phyloP scores from a whole-genome alignment of 768 basidiomycete genomes.

The Galerina marginata region DNA sequence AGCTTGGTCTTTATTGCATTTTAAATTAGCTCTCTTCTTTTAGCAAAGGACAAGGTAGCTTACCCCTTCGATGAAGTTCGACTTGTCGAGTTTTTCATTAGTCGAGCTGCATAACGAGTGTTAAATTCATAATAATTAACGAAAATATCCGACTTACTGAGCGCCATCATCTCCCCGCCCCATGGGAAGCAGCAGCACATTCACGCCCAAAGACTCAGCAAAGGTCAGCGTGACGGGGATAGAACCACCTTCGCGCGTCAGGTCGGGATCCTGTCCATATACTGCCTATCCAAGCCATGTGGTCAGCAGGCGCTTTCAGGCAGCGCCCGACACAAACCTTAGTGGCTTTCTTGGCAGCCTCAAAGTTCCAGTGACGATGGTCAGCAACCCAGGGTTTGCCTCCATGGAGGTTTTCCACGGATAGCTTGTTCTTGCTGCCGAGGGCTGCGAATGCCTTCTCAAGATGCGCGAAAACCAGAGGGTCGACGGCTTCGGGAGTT shows the following conservation, averaged over 20 bases:
- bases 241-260: slow-evolving; percentile 91
- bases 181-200: slow-evolving; percentile 90
- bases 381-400: slow-evolving; percentile 93
- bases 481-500: slow-evolving; percentile 74
- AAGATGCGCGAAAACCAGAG: slow-evolving; percentile 73
- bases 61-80: slow-evolving; percentile 89
- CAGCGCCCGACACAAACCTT: slow-evolving; percentile 46
- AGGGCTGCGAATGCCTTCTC: slow-evolving; percentile 84
- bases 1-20: slow-evolving; percentile 60
- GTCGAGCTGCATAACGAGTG: slow-evolving; percentile 62
- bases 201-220: slow-evolving; percentile 85
- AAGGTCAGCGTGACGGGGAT: slow-evolving; percentile 95
- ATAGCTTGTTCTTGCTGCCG: slow-evolving; percentile 81
- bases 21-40: not conserved
- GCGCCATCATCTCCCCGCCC: slow-evolving; percentile 95
- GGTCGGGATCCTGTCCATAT: slow-evolving; percentile 78
- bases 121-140: not conserved
- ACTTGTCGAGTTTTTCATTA: slow-evolving; percentile 92
- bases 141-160: slow-evolving; percentile 60
- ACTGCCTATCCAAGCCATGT: slow-evolving; percentile 42
- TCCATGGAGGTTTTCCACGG: slow-evolving; percentile 73
- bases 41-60: slow-evolving; percentile 26
- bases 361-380: slow-evolving; percentile 90
- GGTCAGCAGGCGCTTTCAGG: slow-evolving; percentile 27
- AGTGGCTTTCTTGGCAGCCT: slow-evolving; percentile 88